phyloP scores from a whole-genome alignment of 2,329 filamentous ascomycete species.

The Albophoma yamanashiensis region DNA sequence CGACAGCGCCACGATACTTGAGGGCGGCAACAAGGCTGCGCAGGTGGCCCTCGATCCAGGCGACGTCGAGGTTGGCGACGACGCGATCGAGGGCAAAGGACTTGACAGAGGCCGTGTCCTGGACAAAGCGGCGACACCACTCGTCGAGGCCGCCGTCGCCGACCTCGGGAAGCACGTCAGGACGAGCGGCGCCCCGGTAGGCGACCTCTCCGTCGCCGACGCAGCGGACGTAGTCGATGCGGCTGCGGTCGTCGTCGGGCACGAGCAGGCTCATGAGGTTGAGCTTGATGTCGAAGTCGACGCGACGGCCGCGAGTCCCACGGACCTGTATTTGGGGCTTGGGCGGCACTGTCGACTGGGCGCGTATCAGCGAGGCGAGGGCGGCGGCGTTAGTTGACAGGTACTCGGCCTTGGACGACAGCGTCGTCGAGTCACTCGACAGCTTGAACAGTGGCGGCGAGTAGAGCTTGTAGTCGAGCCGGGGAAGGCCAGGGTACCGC shows the following conservation, averaged over 20 bases:
- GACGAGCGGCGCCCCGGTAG: conserved; percentile 34
- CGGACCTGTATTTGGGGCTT: conserved; percentile 41
- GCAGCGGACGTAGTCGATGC: conserved; percentile 44
- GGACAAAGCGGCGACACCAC: conserved; percentile 37
- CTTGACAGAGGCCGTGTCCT: conserved; percentile 33
- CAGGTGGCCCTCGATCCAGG: conserved; percentile 43
- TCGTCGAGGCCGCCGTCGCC: conserved; percentile 32
- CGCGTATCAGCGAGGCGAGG: conserved; percentile 33
- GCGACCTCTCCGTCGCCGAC: conserved; percentile 38
- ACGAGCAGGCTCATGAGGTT: conserved; percentile 45
- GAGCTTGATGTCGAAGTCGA: conserved; percentile 43
- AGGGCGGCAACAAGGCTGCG: conserved; percentile 38
- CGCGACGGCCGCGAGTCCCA: conserved; percentile 29
- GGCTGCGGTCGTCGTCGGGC: conserved; percentile 29
- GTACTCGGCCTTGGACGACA: conserved; percentile 36
- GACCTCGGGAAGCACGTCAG: conserved; percentile 31
- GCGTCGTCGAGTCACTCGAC: conserved; percentile 34
- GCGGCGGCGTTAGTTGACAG: conserved; percentile 34
- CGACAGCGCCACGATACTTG: conserved; percentile 38
- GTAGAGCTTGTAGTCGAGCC: conserved; percentile 41
- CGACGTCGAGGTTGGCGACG: conserved; percentile 43
- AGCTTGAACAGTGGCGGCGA: conserved; percentile 39
- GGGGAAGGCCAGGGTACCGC: conserved; percentile 35
- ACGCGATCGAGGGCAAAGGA: conserved; percentile 40
- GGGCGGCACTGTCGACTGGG: conserved; percentile 40